Percentiles rank a stretch among this genome's conserved stretches.
phyloP scores from a whole-genome alignment of 106 monocot genomes.

The Dioscorea dumetorum region DNA sequence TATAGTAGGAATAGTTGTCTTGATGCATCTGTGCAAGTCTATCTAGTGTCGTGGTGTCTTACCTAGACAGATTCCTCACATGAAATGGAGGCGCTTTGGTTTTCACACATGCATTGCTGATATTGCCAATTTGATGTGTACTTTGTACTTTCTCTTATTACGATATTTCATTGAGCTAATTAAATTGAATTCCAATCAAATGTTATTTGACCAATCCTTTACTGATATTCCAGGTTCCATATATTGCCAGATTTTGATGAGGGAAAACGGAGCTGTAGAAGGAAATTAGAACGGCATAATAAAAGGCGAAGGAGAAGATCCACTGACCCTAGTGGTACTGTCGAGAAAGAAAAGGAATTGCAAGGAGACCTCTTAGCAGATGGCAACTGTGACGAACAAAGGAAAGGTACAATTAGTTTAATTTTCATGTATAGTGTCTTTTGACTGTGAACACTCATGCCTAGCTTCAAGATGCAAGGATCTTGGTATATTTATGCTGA shows the following conservation, averaged over 20 bases:
- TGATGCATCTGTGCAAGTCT: too few species aligned
- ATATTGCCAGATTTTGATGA: constrained; percentile 88
- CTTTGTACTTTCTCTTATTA: background rate
- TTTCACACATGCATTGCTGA: too few species aligned
- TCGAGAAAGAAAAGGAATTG: constrained; percentile 37
- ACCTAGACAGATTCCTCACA: too few species aligned
- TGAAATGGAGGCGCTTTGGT: too few species aligned
- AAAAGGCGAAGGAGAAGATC: constrained; percentile 76
- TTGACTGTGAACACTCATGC: background rate
- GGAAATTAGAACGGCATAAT: constrained; percentile 90
- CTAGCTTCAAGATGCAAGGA: background rate
- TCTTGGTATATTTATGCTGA: background rate
- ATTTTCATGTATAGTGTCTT: too few species aligned
- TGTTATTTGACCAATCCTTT: background rate
- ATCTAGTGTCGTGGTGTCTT: too few species aligned
- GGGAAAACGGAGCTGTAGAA: constrained; percentile 95
- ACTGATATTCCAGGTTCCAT: constrained; percentile 62
- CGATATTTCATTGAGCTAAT: background rate
- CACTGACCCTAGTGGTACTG: constrained; percentile 26
- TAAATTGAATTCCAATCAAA: too few species aligned
- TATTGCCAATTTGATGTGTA: too few species aligned
- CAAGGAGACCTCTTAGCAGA: constrained; percentile 15
- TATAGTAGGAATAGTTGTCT: too few species aligned
- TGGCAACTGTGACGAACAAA: constrained; percentile 33
- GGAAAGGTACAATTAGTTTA: constrained; percentile 32